phyloP scores from a whole-genome alignment of 768 basidiomycete genomes.

The Botryobasidium botryosum region DNA sequence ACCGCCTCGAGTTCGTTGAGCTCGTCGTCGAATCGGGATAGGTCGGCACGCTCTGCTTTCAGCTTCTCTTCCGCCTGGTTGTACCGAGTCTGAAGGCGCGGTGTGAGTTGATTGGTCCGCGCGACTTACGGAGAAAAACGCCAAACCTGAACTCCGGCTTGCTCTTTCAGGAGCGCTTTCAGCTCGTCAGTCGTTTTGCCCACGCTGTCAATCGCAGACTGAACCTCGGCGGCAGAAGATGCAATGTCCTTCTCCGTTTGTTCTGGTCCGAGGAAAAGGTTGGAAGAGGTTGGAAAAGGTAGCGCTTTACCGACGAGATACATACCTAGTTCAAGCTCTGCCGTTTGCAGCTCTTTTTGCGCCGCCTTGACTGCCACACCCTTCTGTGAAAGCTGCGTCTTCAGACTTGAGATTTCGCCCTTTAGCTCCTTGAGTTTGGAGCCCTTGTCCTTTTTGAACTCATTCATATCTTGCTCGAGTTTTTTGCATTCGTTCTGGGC shows the following conservation, averaged over 20 bases:
- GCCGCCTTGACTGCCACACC: constrained; percentile 64
- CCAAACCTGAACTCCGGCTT: constrained; percentile 30
- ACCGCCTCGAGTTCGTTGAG: constrained; percentile 64
- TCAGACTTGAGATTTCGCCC: constrained; percentile 68
- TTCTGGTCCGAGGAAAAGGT: constrained; percentile 28
- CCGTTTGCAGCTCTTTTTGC: constrained; percentile 83
- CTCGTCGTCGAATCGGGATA: constrained; percentile 79
- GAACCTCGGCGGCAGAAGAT: constrained; percentile 27
- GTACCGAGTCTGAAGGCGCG: constrained; percentile 30
- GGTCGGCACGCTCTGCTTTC: constrained; percentile 70
- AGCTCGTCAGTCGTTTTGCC: constrained; percentile 46
- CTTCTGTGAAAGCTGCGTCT: constrained; percentile 65
- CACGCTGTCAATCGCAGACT: constrained; percentile 31
- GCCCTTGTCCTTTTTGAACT: constrained; percentile 98
- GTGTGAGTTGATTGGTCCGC: neutral
- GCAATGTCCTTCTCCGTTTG: constrained; percentile 66
- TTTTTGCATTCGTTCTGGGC: constrained; percentile 67
- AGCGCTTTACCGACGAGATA: neutral
- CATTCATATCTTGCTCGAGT: constrained; percentile 91
- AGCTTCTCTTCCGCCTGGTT: constrained; percentile 53
- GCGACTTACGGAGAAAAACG: neutral
- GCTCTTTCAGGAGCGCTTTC: constrained; percentile 34
- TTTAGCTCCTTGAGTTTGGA: constrained; percentile 91
- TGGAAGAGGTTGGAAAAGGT: neutral
- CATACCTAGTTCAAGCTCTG: constrained; percentile 73